Conservation (phyloP, 495 filamentous ascomycete genomes). For the Lentithecium fluviatile region DNA sequence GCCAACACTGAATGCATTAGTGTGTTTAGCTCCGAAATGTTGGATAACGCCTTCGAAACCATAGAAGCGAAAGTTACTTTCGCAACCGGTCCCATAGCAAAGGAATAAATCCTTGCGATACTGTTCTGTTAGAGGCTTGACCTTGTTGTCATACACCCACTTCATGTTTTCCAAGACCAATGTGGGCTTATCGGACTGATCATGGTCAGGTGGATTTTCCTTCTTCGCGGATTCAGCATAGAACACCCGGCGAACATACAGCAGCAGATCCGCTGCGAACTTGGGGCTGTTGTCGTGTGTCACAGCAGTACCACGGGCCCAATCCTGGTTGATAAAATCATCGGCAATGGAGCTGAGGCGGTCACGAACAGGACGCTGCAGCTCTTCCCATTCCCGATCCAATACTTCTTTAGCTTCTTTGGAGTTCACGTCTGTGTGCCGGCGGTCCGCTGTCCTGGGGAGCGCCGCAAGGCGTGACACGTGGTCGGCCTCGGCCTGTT, state of each 20-base stretch:
- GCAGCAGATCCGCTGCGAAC: slow-evolving; percentile 67
- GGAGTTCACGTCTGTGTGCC: slow-evolving; percentile 47
- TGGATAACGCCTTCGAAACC: slow-evolving; percentile 76
- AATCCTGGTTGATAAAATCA: slow-evolving; percentile 59
- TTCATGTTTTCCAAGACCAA: slow-evolving; percentile 82
- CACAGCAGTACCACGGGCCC: slow-evolving; percentile 57
- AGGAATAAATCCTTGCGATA: slow-evolving; percentile 68
- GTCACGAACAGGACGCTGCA: slow-evolving; percentile 61
- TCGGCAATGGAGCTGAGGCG: slow-evolving; percentile 61
- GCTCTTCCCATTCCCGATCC: slow-evolving; percentile 66
- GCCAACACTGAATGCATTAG: slow-evolving; percentile 62
- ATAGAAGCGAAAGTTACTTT: slow-evolving; percentile 60
- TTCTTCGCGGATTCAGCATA: slow-evolving; percentile 58
- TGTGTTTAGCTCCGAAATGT: slow-evolving; percentile 80
- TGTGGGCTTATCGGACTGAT: slow-evolving; percentile 56
- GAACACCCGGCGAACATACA: slow-evolving; percentile 61
- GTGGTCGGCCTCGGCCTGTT: slow-evolving; percentile 53
- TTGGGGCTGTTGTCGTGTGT: slow-evolving; percentile 57
- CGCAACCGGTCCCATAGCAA: slow-evolving; percentile 61
- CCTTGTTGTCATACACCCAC: slow-evolving; percentile 74
- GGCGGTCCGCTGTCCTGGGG: slow-evolving; percentile 47
- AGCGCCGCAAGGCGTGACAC: slow-evolving; percentile 45
- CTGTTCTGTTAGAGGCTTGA: slow-evolving; percentile 62
- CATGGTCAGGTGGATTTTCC: slow-evolving; percentile 44
- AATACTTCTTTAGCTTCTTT: slow-evolving; percentile 60